phyloP scores from a whole-genome alignment of 1,284 basidiomycete genomes.

The Rhodotorula sp. region DNA sequence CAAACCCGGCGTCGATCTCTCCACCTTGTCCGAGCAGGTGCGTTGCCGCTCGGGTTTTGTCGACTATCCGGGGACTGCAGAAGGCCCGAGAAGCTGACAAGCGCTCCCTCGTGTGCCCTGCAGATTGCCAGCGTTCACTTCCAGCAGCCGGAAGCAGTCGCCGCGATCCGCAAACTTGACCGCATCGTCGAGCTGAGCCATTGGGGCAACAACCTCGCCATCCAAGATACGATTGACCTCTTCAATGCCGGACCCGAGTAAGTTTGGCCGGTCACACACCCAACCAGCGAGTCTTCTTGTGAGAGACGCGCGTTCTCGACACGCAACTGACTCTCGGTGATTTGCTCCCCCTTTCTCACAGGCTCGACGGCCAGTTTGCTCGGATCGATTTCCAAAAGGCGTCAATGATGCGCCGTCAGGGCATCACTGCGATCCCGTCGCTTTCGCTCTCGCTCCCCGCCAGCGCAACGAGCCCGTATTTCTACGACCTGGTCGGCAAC shows the following conservation, averaged over 20 bases:
- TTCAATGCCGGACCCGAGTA: slow-evolving; percentile 84
- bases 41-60: not conserved
- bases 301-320: not conserved
- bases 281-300: not conserved
- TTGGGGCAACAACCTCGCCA: slow-evolving; percentile 92
- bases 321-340: not conserved
- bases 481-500: slow-evolving; percentile 88
- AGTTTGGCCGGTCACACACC: slow-evolving; percentile 48
- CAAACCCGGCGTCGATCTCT: slow-evolving; percentile 10
- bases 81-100: not conserved
- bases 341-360: slow-evolving; percentile 46
- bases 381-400: slow-evolving; percentile 81
- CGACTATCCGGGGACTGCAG: not conserved
- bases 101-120: not conserved
- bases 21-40: not conserved
- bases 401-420: slow-evolving; percentile 59
- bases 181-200: slow-evolving; percentile 88
- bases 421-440: slow-evolving; percentile 57
- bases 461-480: slow-evolving; percentile 77
- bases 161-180: slow-evolving; percentile 69
- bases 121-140: slow-evolving; percentile 74
- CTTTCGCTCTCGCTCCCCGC: slow-evolving; percentile 74
- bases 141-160: slow-evolving; percentile 71
- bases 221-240: slow-evolving; percentile 80
- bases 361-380: slow-evolving; percentile 93